Evolutionary conservation across 306 rosid genomes (phyloP), one percentile per base, ranked within the genome.

Genomic region (Senna siamea): DNA sequence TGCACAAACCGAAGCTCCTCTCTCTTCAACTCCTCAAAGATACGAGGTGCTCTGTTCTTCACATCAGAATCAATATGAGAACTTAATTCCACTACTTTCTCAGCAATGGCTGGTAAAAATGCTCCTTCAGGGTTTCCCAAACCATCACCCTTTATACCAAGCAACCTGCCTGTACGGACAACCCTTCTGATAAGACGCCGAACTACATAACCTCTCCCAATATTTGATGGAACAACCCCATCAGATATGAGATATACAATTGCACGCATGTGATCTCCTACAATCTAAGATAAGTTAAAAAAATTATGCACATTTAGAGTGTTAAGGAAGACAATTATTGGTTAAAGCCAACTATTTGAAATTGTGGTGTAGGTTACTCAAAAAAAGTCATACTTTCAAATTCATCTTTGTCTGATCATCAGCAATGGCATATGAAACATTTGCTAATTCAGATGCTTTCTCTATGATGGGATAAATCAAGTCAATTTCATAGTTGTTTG

Each of bases 211-310:
- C 98, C 97, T 79, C 96, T 86, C 73, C 98, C 93, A 76, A 89
- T 91, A 77, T 93, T 93, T 70, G 98, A 93, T 63, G 97, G 97
- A 76, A 82, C 86, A 65, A 91, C 97, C 14, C 98, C 98, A 56
- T 91, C 98, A 22, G 96, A 87, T 83, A 93, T 86, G 78, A 93
- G 93, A 87, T 86, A 91, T 4, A 93, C 98, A 87, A 91, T 73
- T 50, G 98, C 97, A 84, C 98, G 98, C 93, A 89, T 68, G 84
- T 91, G 98, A 79, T 91, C 98, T 66, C 98, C 98, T 76, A 93
- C 80, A 72, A 93, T 89, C 98, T 93, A 83, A 50, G 66, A 26
- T 46, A 78, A 61, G 67, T 69, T 22, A 62, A 57, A 48, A 0
- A 66, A 76, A 74, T 40, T 5, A 69, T 44, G 65, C 51, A 40